These are phyloP conservation scores for Coemansia sp. DNA, from an alignment of 192 early-diverging fungal species.

Conservation along the genomic window DNA sequence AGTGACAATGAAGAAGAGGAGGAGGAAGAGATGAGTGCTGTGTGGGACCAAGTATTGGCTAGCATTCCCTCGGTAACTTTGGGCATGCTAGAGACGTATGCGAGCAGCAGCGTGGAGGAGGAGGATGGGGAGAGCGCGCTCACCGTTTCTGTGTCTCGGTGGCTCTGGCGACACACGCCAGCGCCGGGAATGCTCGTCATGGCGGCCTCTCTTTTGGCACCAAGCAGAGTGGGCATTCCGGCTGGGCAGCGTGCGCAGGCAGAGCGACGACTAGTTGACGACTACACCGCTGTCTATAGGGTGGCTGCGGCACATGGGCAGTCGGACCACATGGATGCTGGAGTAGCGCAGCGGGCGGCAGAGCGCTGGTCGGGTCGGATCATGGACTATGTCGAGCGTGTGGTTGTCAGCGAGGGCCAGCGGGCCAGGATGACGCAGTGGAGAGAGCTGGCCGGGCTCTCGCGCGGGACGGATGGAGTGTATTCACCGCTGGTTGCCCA, in stretches of 20 bases:
- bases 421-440: slow-evolving; percentile 24
- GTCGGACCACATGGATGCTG: neutral
- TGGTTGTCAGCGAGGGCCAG: slow-evolving; percentile 31
- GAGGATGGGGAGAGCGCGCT: no score
- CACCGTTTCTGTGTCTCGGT: slow-evolving; percentile 4
- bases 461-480: slow-evolving; percentile 16
- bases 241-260: slow-evolving; percentile 19
- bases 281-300: slow-evolving; percentile 17
- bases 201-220: slow-evolving; percentile 42
- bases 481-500: slow-evolving; percentile 26
- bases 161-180: slow-evolving; percentile 37
- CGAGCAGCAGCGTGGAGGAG: neutral
- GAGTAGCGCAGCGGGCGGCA: neutral
- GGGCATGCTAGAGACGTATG: slow-evolving; percentile 10
- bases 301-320: neutral
- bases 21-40: slow-evolving; percentile 35
- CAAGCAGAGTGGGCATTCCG: slow-evolving; percentile 23
- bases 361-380: slow-evolving; percentile 22
- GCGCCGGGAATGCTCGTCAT: slow-evolving; percentile 40
- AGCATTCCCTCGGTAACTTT: slow-evolving; percentile 25
- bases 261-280: slow-evolving; percentile 28
- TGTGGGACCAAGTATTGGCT: slow-evolving; percentile 42
- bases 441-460: slow-evolving; percentile 22
- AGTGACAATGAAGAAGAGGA: slow-evolving; percentile 4
- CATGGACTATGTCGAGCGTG: slow-evolving; percentile 5